Evolutionary conservation across 192 early-diverging fungal species (phyloP), one percentile per base, ranked within the genome.

Genomic region (Borealophlyctis nickersoniae): DNA sequence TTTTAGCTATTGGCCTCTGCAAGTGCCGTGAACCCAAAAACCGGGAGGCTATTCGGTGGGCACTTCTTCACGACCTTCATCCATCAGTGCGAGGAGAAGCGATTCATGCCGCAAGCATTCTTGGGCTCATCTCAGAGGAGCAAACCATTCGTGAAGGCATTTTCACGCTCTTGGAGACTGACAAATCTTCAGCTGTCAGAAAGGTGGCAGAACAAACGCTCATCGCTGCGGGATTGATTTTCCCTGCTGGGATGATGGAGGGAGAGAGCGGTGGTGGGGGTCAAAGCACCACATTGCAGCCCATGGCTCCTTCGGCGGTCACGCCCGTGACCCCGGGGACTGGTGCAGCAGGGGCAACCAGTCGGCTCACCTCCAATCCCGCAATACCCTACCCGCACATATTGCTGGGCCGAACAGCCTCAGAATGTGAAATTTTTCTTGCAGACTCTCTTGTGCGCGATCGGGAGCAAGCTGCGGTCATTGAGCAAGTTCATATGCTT

Each of bases 11-110:
- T 45, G 56, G 30, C 65, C 2, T 60, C 45, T 1, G 1, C 54
- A 58, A 53, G 7, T 23, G 52, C 24, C 5, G 23, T 5, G 26
- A 58, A 33, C 11, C 32, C 56, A 14, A 13, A 9, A n/a, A 72
- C 9, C 58, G 56, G 3, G 78, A 78, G 60, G 50, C 72, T 1
- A 62, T 83, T 2, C 69, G 73, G 53, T 83, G 78, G 58, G 58
- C 55, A 19, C 48, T 83, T 11, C 60, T 70, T 26, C 81, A 83
- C 48, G 81, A 83, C 22, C 14, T 16, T 9, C 52, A 71, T 48
- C 51, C 69, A 3, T 62, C 60, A 22, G 81, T 83, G 3, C 62
- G 74, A 33, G 69, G 67, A 2, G 81, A 83, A 66, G 76, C 81
- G 26, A 77, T 83, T 26, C 26, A 74, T 19, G 60, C 78, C 19